Percentiles rank a stretch among this genome's conserved stretches.
phyloP scores from a whole-genome alignment of 2,329 filamentous ascomycete species.

The Coniosporium tulheliwenetii region DNA sequence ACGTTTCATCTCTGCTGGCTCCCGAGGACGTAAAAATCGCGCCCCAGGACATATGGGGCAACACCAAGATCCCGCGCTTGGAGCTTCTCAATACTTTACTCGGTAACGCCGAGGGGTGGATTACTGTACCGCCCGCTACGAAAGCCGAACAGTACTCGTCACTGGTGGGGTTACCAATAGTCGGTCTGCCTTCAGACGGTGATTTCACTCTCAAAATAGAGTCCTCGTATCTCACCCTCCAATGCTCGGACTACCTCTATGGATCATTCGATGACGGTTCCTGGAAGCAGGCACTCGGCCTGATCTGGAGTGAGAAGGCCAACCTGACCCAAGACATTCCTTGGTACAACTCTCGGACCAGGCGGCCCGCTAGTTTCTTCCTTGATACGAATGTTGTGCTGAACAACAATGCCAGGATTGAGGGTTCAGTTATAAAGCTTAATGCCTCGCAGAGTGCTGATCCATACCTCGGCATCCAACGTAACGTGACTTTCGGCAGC shows the following conservation, averaged over 20 bases:
- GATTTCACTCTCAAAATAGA: conserved; percentile 10
- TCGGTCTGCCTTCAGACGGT: conserved; percentile 5
- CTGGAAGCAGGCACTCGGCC: conserved; percentile 1
- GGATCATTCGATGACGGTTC: neutral
- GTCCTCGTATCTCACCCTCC: conserved; percentile 8
- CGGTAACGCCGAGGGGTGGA: conserved; percentile 11
- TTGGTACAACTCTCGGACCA: neutral
- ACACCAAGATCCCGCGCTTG: conserved; percentile 17
- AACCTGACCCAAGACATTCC: neutral
- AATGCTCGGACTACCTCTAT: conserved; percentile 1
- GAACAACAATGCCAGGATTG: conserved; percentile 1
- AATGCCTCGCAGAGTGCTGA: neutral
- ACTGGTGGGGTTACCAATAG: conserved; percentile 14
- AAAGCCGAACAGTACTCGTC: conserved; percentile 13
- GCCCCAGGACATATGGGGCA: conserved; percentile 16
- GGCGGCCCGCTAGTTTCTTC: conserved; percentile 8
- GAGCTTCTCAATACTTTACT: conserved; percentile 4
- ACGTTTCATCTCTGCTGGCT: conserved; percentile 12
- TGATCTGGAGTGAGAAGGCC: conserved; percentile 1
- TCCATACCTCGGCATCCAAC: neutral
- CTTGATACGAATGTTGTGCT: conserved; percentile 9
- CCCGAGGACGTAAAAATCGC: conserved; percentile 10
- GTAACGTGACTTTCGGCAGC: conserved; percentile 2
- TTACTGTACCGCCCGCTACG: conserved; percentile 5
- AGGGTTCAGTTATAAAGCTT: conserved; percentile 3